Conservation (phyloP, 345 rosid genomes). For the Sisymbrium altissimum region DNA sequence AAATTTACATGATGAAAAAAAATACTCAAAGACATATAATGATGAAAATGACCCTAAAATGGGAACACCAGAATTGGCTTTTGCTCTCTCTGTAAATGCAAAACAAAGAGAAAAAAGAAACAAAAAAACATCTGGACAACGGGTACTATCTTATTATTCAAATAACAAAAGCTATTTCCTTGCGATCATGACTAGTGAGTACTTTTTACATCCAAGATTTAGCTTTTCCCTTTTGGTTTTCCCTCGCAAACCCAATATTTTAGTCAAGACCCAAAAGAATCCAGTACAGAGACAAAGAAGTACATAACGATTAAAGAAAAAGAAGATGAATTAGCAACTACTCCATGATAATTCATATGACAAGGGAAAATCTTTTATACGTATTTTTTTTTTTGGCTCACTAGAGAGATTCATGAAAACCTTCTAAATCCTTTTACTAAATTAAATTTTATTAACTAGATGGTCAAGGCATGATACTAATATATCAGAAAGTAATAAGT, state of each 20-base stretch:
- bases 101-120: not conserved
- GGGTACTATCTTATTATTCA: slow-evolving; percentile 10
- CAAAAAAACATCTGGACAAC: slow-evolving; percentile 11
- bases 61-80: slow-evolving; percentile 20
- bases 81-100: slow-evolving; percentile 16
- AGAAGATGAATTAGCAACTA: not conserved
- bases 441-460: not conserved
- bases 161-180: slow-evolving; percentile 9
- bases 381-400: not conserved
- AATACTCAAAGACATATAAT: slow-evolving; percentile 2
- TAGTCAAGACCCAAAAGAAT: not conserved
- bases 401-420: not conserved
- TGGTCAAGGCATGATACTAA: not conserved
- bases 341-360: not conserved
- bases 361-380: not conserved
- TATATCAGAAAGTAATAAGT: not conserved
- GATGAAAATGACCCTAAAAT: slow-evolving; percentile 25
- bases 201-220: not conserved
- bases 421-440: not conserved
- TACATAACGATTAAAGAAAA: not conserved
- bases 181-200: slow-evolving; percentile 11
- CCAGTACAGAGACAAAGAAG: not conserved
- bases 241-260: not conserved
- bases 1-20: not conserved
- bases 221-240: not conserved